A percentile compares a stretch with the other conserved stretches of the same genome.
Evolutionary conservation across 305 asterid species (phyloP).

Genomic region (Fraxinus nigra): DNA sequence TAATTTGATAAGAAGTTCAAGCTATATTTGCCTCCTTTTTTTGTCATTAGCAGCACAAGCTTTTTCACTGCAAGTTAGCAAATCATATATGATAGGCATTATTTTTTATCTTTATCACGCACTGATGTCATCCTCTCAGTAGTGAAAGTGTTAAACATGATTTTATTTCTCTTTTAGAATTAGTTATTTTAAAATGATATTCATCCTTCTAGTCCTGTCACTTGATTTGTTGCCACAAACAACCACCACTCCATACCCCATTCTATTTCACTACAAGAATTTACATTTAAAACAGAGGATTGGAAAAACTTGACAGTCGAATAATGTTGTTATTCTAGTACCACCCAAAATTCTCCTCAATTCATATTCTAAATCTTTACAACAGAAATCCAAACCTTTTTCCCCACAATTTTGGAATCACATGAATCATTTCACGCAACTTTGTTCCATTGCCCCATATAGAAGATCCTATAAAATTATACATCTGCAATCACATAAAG

Average conservation of each 20-base stretch:
- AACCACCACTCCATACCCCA: background rate
- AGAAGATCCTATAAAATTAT: background rate
- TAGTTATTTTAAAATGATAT: background rate
- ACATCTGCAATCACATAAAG: background rate
- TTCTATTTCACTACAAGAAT: constrained; percentile 1
- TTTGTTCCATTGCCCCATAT: background rate
- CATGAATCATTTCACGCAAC: background rate
- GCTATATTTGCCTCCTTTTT: background rate
- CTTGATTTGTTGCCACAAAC: background rate
- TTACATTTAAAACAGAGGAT: constrained; percentile 1
- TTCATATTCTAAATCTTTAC: background rate
- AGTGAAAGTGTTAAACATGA: background rate
- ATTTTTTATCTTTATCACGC: background rate
- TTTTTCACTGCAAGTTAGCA: background rate
- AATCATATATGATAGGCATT: background rate
- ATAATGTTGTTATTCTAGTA: background rate
- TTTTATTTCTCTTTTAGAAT: background rate
- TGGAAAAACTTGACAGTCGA: background rate
- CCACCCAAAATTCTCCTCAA: background rate
- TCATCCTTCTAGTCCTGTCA: background rate
- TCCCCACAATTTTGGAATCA: background rate
- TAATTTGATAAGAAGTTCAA: background rate
- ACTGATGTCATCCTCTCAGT: background rate
- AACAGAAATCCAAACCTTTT: background rate
- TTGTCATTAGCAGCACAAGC: background rate